phyloP scores from a whole-genome alignment of 768 basidiomycete genomes.

The Boletus rufocinnamomeus region DNA sequence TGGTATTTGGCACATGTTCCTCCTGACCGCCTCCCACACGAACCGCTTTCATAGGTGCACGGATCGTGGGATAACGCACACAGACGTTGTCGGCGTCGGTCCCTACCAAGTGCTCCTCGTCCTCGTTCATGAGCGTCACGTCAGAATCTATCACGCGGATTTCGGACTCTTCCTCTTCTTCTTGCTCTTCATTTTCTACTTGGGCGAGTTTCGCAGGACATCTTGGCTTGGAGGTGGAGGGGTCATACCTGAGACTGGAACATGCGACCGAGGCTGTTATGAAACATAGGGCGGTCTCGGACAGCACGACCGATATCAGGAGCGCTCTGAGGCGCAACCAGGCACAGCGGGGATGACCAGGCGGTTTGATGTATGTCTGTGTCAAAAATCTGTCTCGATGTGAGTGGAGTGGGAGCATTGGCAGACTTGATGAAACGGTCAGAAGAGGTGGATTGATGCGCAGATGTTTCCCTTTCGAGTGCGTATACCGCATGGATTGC shows the following conservation, averaged over 20 bases:
- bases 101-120: slow-evolving; percentile 11
- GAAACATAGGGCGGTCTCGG: background rate
- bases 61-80: slow-evolving; percentile 19
- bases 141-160: slow-evolving; percentile 26
- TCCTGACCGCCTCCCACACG: too few species aligned
- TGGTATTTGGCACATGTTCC: too few species aligned
- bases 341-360: slow-evolving; percentile 11
- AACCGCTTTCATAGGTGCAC: slow-evolving; percentile 29
- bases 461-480: background rate
- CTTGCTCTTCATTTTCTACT: background rate
- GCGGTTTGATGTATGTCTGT: background rate
- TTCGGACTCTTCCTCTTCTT: slow-evolving; percentile 7
- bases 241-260: slow-evolving; percentile 18
- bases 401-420: background rate
- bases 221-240: background rate
- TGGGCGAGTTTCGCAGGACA: background rate
- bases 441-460: slow-evolving; percentile 21
- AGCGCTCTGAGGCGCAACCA: background rate
- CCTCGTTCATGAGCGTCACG: slow-evolving; percentile 31
- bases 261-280: slow-evolving; percentile 3
- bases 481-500: background rate
- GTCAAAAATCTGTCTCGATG: background rate
- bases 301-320: background rate
- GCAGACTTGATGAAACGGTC: background rate
- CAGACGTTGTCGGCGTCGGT: slow-evolving; percentile 22